Base-by-base conservation (phyloP, 805 yeast species). In the Candida sanyiensis region DNA sequence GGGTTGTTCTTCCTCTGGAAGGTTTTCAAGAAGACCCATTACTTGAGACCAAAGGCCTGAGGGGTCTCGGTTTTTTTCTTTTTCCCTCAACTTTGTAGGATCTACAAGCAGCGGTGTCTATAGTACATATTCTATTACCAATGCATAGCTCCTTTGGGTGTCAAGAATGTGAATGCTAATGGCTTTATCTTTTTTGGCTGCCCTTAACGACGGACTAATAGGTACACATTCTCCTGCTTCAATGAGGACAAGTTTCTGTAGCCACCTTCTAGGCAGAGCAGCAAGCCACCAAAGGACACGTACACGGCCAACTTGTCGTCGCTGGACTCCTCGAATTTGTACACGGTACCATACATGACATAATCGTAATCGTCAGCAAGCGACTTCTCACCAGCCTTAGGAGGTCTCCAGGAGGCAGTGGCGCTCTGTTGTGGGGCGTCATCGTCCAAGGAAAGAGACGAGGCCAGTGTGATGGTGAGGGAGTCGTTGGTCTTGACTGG, bases 301-400 rank as follows among this genome's bases (percentile, higher is more conserved):
- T 87, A 93, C 18, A 90, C 96, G 16, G 94, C 80, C 56, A 69
- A 67, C 49, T 67, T 66, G 46, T 72, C 76, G 48, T 75, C 75
- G 30, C 71, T 69, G 46, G 81, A 76, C 65, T 93, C 98, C 61
- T 90, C 96, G 58, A 93, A 93, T 62, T 90, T 89, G 70, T 93
- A 93, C 33, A 93, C 95, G 6, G 96, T 88, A 39, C 98, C 98
- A 60, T 89, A 80, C 97, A 93, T 90, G 49, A 93, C 97, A 55
- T 93, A 93, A 62, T 90, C 97, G 67, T 88, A 90, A 58, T 93
- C 97, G 60, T 90, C 97, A 49, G 96, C 96, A 54, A 90, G 71
- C 6, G 94, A 75, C 56, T 82, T 75, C 50, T 88, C 96, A 43
- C 81, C 84, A 10, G 83, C 73, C 62, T 75, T 83, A 32, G 96